Base-by-base conservation (phyloP, 1,284 basidiomycete species). In the Pseudozyma thailandica region DNA sequence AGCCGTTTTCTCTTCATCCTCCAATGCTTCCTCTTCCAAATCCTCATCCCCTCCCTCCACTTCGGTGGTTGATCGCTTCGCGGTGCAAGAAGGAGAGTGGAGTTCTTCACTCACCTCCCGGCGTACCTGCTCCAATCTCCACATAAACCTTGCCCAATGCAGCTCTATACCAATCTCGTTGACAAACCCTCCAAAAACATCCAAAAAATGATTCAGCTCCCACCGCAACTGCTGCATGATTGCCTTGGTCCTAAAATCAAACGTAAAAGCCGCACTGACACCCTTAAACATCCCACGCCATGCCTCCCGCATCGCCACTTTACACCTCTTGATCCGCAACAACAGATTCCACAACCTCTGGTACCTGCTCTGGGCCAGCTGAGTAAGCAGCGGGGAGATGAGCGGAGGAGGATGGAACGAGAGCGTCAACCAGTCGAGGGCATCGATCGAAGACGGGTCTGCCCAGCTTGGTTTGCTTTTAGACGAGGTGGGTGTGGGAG, bases 361-460 rank as follows among this genome's bases (percentile, higher is more conserved):
- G 31, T 78, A 78, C 3, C 64, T 41, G 7, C 53, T 45, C 35
- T 66, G 65, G 2, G 72, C 68, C 28, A 77, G 20, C 47, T 58
- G 53, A n/a, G 72, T 70, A 2, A 78, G 50, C 23, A 78, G 53
- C 16, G 74, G 74, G 12, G 76, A 59, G 35, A 78, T 75, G 33
- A 78, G 59, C 21, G 74, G 64, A 1, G 74, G 76, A 8, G 76
- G 76, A 16, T 66, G 65, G 56, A 76, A 78, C 6, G 58, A 72
- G 4, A 78, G 35, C 3, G 74, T 76, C 27, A 78, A 63, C 76
- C 76, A 78, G 39, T 78, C 76, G 6, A 78, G 52, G 1, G 72
- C 76, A 21, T 72, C 64, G 44, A 78, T 76, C 13, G 55, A 64
- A 1, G 62, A 35, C 0, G 71, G 59, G 39, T 78, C 74, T 5